These are phyloP conservation scores for Fraxinus nigra DNA, from an alignment of 305 asterid genomes.

Conservation along the genomic window DNA sequence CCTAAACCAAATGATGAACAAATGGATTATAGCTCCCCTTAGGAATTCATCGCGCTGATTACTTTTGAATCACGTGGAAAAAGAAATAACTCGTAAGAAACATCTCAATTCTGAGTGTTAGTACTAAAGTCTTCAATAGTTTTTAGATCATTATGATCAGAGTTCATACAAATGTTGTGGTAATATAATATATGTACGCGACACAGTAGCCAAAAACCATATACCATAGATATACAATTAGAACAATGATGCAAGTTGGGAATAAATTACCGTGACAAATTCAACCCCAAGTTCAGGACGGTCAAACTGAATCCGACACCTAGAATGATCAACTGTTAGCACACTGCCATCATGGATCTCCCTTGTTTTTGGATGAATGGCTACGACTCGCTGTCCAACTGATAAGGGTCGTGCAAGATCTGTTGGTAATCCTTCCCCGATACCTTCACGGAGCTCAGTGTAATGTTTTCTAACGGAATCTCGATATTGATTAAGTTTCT, in stretches of 20 bases:
- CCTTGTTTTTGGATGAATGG: constrained; percentile 91
- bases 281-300: constrained; percentile 88
- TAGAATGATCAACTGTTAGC: constrained; percentile 83
- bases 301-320: constrained; percentile 92
- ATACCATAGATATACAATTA: constrained; percentile 17
- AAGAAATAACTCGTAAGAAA: background rate
- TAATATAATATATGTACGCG: background rate
- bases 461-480: constrained; percentile 89
- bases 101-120: background rate
- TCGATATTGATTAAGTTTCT: constrained; percentile 84
- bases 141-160: background rate
- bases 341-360: constrained; percentile 90
- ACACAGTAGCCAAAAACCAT: background rate
- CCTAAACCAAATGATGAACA: background rate
- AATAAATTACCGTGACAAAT: constrained; percentile 72
- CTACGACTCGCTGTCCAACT: constrained; percentile 90
- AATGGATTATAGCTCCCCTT: background rate
- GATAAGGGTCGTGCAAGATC: constrained; percentile 91
- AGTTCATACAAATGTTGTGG: background rate
- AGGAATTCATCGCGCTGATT: background rate
- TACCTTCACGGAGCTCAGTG: constrained; percentile 81
- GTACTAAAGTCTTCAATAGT: background rate
- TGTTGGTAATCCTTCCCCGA: constrained; percentile 79
- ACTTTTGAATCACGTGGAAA: background rate
- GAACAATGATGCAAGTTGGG: constrained; percentile 15